These are phyloP conservation scores for Zygoascus bituminiphila DNA, from an alignment of 805 yeast genomes.

Conservation along the genomic window DNA sequence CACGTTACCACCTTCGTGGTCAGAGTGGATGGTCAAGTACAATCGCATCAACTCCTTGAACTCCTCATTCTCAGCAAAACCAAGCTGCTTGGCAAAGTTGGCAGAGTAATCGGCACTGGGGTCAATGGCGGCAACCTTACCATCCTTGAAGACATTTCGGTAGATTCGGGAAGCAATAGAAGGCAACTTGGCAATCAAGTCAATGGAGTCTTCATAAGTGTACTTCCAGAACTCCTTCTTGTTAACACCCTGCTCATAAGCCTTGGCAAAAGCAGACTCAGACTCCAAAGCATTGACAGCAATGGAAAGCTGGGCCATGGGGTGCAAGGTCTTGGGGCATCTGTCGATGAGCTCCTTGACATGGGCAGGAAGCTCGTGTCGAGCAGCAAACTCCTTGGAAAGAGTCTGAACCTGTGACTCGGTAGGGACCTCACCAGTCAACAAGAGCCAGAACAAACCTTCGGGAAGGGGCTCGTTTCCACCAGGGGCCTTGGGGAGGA, in stretches of 20 bases:
- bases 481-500: conserved; percentile 67
- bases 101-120: conserved; percentile 59
- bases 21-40: conserved; percentile 68
- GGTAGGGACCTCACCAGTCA: conserved; percentile 79
- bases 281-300: conserved; percentile 75
- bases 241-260: conserved; percentile 74
- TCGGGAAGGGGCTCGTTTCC: conserved; percentile 66
- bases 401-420: conserved; percentile 61
- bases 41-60: conserved; percentile 65
- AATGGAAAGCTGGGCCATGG: conserved; percentile 85
- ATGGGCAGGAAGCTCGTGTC: conserved; percentile 70
- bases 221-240: conserved; percentile 78
- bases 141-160: conserved; percentile 79
- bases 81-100: conserved; percentile 58
- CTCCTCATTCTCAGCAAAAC: conserved; percentile 39
- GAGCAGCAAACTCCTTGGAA: conserved; percentile 69
- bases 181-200: conserved; percentile 75
- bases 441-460: conserved; percentile 71
- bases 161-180: conserved; percentile 74
- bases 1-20: conserved; percentile 81
- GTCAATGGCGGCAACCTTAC: conserved; percentile 47
- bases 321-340: conserved; percentile 69
- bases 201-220: conserved; percentile 73
- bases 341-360: conserved; percentile 64
- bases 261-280: conserved; percentile 77